Conservation (phyloP, 75 land plant species). For the Cryptomeria japonica region DNA sequence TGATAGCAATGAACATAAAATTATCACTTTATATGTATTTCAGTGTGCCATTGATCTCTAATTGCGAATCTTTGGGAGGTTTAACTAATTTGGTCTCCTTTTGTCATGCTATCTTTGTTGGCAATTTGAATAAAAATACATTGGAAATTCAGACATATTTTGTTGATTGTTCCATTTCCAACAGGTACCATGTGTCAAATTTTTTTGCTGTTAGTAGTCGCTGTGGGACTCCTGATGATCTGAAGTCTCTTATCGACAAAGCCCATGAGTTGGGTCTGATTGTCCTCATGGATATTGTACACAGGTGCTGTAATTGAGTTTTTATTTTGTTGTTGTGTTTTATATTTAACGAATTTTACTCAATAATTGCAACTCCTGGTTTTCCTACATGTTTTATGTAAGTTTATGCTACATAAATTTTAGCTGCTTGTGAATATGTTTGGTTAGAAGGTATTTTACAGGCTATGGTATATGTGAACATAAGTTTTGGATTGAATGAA, state of each 20-base stretch:
- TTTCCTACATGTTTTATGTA: neutral
- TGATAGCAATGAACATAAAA: neutral
- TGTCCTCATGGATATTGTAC: slow-evolving; percentile 96
- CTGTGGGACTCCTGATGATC: slow-evolving; percentile 92
- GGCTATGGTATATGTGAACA: neutral
- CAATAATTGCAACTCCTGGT: neutral
- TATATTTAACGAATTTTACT: neutral
- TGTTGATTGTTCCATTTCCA: slow-evolving; percentile 1
- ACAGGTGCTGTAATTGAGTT: slow-evolving; percentile 55
- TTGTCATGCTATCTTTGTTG: neutral
- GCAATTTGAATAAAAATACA: neutral
- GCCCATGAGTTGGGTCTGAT: slow-evolving; percentile 87
- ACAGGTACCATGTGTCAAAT: slow-evolving; percentile 90
- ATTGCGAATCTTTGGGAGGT: neutral
- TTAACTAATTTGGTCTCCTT: neutral
- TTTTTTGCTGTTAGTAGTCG: slow-evolving; percentile 94
- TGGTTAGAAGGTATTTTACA: neutral
- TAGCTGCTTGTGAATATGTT: neutral
- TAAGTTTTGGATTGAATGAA: neutral
- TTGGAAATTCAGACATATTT: neutral
- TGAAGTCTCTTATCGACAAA: slow-evolving; percentile 87
- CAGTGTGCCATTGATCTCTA: neutral
- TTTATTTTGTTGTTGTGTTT: neutral
- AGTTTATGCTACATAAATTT: neutral
- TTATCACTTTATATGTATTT: neutral